Percentiles rank a stretch among this genome's conserved stretches.
Conservation (phyloP, 1,139 yeast genomes). For the Scheffersomyces lignicola region DNA sequence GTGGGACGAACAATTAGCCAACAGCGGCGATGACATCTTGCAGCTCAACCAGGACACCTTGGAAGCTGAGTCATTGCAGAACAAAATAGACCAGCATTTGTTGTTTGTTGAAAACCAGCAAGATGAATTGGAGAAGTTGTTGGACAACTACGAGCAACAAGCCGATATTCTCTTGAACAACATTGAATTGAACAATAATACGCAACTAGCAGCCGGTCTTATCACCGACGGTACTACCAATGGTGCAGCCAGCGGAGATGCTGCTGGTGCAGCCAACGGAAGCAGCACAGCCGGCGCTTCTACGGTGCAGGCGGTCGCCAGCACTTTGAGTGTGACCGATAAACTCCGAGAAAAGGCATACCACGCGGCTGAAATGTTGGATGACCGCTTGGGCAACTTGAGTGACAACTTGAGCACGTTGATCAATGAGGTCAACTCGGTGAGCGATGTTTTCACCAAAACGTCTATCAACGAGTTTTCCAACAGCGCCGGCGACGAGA, state of each 20-base stretch:
- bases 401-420: conserved; percentile 75
- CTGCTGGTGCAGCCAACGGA: conserved; percentile 8
- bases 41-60: conserved; percentile 76
- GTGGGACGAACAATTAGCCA: conserved; percentile 85
- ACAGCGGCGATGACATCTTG: conserved; percentile 83
- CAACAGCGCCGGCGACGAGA: conserved; percentile 11
- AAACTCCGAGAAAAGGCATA: conserved; percentile 91
- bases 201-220: conserved; percentile 13
- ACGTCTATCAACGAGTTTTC: conserved; percentile 35
- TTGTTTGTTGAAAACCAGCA: conserved; percentile 89
- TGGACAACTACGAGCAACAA: conserved; percentile 84
- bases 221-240: conserved; percentile 2
- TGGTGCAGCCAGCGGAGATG: conserved; percentile 8
- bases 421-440: conserved; percentile 82
- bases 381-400: conserved; percentile 74
- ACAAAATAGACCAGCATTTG: conserved; percentile 82
- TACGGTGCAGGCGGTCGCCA: conserved; percentile 12
- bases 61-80: conserved; percentile 82
- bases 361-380: conserved; percentile 80
- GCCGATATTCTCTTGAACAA: conserved; percentile 61
- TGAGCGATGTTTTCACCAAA: conserved; percentile 79
- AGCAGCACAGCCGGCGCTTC: conserved; percentile 10
- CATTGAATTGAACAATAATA: conserved; percentile 31
- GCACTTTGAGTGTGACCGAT: conserved; percentile 51
- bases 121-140: conserved; percentile 79